These are phyloP conservation scores for Mallotus repandus DNA, from an alignment of 441 rosid species.

Conservation along the genomic window DNA sequence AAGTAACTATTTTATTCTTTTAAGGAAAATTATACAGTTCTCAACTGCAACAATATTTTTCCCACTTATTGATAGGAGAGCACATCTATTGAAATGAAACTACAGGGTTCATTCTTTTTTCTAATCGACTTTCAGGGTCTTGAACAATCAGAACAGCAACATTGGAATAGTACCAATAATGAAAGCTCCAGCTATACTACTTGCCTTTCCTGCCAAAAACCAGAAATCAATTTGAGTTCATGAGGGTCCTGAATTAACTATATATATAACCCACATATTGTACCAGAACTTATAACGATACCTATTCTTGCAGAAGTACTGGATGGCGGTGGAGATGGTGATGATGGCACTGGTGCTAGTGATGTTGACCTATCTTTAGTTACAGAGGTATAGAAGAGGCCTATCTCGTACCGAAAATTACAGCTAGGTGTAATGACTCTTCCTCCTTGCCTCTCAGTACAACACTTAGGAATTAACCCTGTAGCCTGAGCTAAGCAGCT, in stretches of 20 bases:
- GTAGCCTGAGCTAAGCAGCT: conserved; percentile 22
- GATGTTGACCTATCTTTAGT: background rate
- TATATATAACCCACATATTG: too few species aligned
- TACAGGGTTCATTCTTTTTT: too few species aligned
- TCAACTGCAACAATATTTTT: too few species aligned
- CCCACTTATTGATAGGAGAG: too few species aligned
- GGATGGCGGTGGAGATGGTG: background rate
- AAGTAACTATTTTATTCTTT: too few species aligned
- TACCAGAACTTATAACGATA: background rate
- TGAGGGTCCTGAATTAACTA: too few species aligned
- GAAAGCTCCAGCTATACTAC: background rate
- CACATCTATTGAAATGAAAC: too few species aligned
- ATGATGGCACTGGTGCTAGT: background rate
- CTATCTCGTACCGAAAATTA: conserved; percentile 15
- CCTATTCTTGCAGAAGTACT: background rate
- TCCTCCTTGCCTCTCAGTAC: background rate
- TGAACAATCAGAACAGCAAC: background rate
- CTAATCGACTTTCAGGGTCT: too few species aligned
- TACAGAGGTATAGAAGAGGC: conserved; percentile 1
- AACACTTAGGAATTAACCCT: background rate
- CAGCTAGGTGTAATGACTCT: conserved; percentile 15
- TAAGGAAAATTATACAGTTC: too few species aligned
- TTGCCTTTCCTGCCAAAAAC: conserved; percentile 1
- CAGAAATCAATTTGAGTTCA: background rate
- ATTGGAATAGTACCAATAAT: background rate